Base-by-base conservation (phyloP, 768 basidiomycete genomes). In the Phaffia australis region DNA sequence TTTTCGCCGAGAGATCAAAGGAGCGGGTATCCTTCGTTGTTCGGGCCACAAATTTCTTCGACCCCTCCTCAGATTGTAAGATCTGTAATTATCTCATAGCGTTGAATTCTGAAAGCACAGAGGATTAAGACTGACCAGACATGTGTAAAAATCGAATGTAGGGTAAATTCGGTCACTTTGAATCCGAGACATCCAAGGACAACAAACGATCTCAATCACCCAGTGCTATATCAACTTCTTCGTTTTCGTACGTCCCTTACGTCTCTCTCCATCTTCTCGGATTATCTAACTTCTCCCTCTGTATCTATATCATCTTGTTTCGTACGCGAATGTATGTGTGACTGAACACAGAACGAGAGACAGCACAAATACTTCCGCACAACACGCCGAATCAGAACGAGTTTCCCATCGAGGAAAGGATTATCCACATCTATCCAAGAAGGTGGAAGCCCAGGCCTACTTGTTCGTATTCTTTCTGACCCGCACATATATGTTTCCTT, bases 391-490 rank as follows among this genome's bases (percentile, higher is more conserved):
- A 29, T 19, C 60, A 19, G 57, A 59, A 16, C 47, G 60, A 29
- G 48, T 50, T 52, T 59, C 57, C 8, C 14, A 16, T 3, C 56
- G 60, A 18, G 32, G 27, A 4, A 16, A 35, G 15, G 16, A 47
- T n/a, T 65, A 65, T 50, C 64, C 64, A 35, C 64, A 54, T 23
- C 48, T 65, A 19, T 50, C 64, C 9, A 59, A 60, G 35, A 60
- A 60, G 64, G 46, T n/a, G 29, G 64, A 65, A 51, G 46, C 56
- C 4, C 11, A 42, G 50, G 50, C 64, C 14, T 57, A 65, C 49
- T 21, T 3, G 35, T 42, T 5, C 35, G 35, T 42, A 11, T 42
- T 42, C 35, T 42, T 42, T 42, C 35, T 42, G 4, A 4, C 35
- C 11, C 35, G 35, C 35, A 42, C 35, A 11, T 11, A 42, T 42